Percentiles rank a stretch among this genome's conserved stretches.
Evolutionary conservation across 257 asterid species (phyloP).

Genomic region (Nyctanthes arbortristis): DNA sequence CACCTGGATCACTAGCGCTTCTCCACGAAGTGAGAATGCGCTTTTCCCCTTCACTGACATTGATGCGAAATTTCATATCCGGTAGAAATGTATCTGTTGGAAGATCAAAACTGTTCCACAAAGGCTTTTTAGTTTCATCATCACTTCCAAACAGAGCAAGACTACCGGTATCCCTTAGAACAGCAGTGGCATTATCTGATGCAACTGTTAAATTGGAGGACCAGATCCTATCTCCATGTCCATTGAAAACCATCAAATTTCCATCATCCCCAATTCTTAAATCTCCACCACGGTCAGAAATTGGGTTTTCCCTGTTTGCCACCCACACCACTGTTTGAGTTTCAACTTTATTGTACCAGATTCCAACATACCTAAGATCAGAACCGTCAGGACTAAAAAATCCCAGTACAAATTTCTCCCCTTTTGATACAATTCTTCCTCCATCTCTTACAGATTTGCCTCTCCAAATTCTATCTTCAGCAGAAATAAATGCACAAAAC

Average conservation of each 20-base stretch:
- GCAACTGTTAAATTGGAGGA: slow-evolving; percentile 32
- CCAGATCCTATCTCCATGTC: slow-evolving; percentile 38
- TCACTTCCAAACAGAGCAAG: slow-evolving; percentile 25
- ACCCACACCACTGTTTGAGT: slow-evolving; percentile 64
- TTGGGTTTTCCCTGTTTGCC: slow-evolving; percentile 62
- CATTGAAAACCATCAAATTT: slow-evolving; percentile 43
- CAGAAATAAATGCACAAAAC: slow-evolving; percentile 28
- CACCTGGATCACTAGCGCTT: slow-evolving; percentile 55
- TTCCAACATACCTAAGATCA: slow-evolving; percentile 54
- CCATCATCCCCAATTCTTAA: slow-evolving; percentile 37
- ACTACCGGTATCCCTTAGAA: slow-evolving; percentile 49
- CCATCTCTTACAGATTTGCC: slow-evolving; percentile 50
- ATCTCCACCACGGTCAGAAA: slow-evolving; percentile 47
- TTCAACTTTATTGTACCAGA: slow-evolving; percentile 47
- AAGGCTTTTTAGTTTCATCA: neutral
- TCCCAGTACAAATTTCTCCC: slow-evolving; percentile 52
- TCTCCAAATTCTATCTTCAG: slow-evolving; percentile 29
- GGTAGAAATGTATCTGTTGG: slow-evolving; percentile 72
- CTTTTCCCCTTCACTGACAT: slow-evolving; percentile 24
- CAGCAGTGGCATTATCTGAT: slow-evolving; percentile 39
- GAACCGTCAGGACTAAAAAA: slow-evolving; percentile 64
- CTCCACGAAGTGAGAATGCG: slow-evolving; percentile 62
- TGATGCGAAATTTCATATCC: slow-evolving; percentile 45
- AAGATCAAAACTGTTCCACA: slow-evolving; percentile 59
- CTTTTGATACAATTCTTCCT: slow-evolving; percentile 42